Evolutionary conservation across 1,284 basidiomycete species (phyloP).

Genomic region (Cutaneotrichosporon sp.): DNA sequence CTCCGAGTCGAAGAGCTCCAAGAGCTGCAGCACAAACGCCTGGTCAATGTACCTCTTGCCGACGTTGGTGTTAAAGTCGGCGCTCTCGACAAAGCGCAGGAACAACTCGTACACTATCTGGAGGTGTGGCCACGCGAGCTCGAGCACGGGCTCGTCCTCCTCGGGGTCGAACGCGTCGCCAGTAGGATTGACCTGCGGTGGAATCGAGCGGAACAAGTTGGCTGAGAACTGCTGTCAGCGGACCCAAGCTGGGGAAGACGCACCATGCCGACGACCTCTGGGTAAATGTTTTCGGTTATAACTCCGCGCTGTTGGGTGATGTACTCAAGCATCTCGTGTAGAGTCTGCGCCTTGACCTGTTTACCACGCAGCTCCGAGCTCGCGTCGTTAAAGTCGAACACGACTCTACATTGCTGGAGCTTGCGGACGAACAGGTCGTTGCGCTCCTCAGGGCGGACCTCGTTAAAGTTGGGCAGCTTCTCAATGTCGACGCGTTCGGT

Average conservation of each 20-base stretch:
- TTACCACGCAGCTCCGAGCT: slow-evolving; percentile 94
- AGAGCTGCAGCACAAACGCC: slow-evolving; percentile 88
- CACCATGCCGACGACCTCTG: slow-evolving; percentile 98
- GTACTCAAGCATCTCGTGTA: slow-evolving; percentile 99
- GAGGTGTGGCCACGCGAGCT: slow-evolving; percentile 98
- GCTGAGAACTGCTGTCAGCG: slow-evolving; percentile 71
- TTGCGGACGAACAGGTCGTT: slow-evolving; percentile 92
- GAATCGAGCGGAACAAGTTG: slow-evolving; percentile 99
- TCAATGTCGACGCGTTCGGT: slow-evolving; percentile 96
- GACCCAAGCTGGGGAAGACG: slow-evolving; percentile 39
- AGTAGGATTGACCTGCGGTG: slow-evolving; percentile 95
- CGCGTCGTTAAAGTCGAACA: slow-evolving; percentile 99
- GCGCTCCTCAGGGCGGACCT: slow-evolving; percentile 84
- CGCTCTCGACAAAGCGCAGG: slow-evolving; percentile 95
- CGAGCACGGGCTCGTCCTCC: slow-evolving; percentile 98
- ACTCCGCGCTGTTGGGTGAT: slow-evolving; percentile 95
- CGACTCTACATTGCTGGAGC: slow-evolving; percentile 89
- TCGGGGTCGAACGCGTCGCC: slow-evolving; percentile 99
- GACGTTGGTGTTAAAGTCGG: slow-evolving; percentile 97
- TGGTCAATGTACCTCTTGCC: slow-evolving; percentile 99
- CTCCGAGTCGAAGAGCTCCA: slow-evolving; percentile 98
- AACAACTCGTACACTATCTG: slow-evolving; percentile 99
- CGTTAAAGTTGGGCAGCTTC: slow-evolving; percentile 87
- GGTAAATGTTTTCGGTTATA: slow-evolving; percentile 97
- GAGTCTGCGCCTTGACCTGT: slow-evolving; percentile 95